Base-by-base conservation (phyloP, 2,329 filamentous ascomycete genomes). In the Colletotrichum chlorophyti region DNA sequence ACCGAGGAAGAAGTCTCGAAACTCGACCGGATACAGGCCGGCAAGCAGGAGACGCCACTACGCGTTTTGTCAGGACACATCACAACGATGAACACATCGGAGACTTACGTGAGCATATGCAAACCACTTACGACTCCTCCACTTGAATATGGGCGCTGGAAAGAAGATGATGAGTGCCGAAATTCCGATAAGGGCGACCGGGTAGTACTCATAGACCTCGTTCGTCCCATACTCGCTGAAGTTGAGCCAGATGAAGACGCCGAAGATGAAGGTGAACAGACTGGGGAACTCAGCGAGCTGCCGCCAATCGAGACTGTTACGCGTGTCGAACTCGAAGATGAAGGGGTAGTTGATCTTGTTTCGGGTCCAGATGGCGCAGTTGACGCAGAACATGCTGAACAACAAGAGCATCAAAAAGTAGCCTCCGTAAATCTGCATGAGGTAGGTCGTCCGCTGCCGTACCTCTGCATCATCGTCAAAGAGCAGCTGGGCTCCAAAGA, bases 271-370 rank as follows among this genome's bases (percentile, higher is more conserved):
- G 5, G 92, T 77, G 69, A 96, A 92, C 71, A 96, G 88, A 65
- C 91, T 91, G 3, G 95, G 93, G 62, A 98, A 88, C 80, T 95
- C 91, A 6, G 90, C 81, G 26, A 97, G 80, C 71, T 97, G 88
- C 65, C 91, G 87, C 93, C 94, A 99, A 72, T 98, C 91, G 24
- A 98, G 78, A 63, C 89, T 86, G 71, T 95, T 87, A 57, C 94
- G 83, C 51, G 89, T 88, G 77, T 98, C 93, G 69, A 97, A 95
- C 75, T 99, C 95, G 69, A 99, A 99, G 65, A 98, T 92, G 72
- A 97, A 97, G 51, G 89, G 85, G 71, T 98, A 98, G 71, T 99
- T 99, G 74, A 99, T 91, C 74, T 94, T 96, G 70, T 89, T 87
- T 48, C 79, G 79, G 6, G 87, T 86, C 92, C 94, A 99, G 14